phyloP scores from a whole-genome alignment of 2,329 filamentous ascomycete species.

The Teratosphaeria zuluensis region DNA sequence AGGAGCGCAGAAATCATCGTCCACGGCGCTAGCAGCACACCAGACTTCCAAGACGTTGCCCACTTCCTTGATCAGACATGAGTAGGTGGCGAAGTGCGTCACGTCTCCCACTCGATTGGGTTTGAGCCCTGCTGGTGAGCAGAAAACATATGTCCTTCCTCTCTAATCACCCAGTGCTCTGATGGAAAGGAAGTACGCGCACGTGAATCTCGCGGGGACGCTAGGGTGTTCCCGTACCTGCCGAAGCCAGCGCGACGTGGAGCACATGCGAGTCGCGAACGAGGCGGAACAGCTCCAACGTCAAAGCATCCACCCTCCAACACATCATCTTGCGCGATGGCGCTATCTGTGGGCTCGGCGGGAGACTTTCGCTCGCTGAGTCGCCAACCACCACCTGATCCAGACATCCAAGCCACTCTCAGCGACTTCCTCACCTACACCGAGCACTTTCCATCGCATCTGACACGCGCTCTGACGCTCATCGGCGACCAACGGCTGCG shows the following conservation, averaged over 20 bases:
- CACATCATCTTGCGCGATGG: not conserved
- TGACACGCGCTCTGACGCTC: constrained; percentile 53
- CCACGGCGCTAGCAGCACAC: no score
- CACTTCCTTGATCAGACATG: no score
- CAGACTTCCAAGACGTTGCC: no score
- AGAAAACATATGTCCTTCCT: no score
- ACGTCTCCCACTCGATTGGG: no score
- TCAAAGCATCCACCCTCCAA: not conserved
- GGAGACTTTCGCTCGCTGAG: constrained; percentile 24
- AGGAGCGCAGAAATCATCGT: no score
- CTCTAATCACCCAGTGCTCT: no score
- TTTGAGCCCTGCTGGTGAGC: no score
- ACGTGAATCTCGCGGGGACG: no score
- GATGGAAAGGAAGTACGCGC: no score
- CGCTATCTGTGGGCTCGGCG: constrained; percentile 9
- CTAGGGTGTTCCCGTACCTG: not conserved
- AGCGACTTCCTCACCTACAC: constrained; percentile 62
- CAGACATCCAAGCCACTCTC: constrained; percentile 56
- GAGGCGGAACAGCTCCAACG: no score
- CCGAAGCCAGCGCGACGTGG: not conserved
- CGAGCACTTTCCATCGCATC: constrained; percentile 57
- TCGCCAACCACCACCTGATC: constrained; percentile 35
- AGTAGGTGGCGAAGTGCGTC: no score
- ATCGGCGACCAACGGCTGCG: constrained; percentile 44
- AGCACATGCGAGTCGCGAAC: not conserved